A percentile compares a stretch with the other conserved stretches of the same genome.
These are phyloP conservation scores for Pseudonitzschia pungens DNA, from an alignment of 108 stramenopile genomes.

Conservation along the genomic window DNA sequence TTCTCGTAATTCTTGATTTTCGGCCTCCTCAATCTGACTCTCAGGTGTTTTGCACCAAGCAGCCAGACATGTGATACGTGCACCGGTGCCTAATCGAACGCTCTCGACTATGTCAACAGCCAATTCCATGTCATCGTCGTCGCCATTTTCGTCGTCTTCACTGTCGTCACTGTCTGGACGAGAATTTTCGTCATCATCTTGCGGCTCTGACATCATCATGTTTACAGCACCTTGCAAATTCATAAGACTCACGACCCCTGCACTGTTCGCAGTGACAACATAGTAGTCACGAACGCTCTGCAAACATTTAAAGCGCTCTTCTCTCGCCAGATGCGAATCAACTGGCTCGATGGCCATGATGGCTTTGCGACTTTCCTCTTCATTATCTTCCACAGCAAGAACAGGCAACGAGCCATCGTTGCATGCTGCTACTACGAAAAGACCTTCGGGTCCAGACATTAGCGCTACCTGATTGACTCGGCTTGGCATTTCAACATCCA, in stretches of 20 bases:
- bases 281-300: conserved; percentile 55
- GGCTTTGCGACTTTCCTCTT: conserved; percentile 60
- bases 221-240: conserved; percentile 77
- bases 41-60: conserved; percentile 59
- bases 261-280: conserved; percentile 85
- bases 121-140: conserved; percentile 47
- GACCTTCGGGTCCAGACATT: conserved; percentile 63
- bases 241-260: conserved; percentile 83
- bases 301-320: conserved; percentile 88
- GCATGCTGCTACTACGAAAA: conserved; percentile 84
- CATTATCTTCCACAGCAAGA: conserved; percentile 60
- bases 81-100: conserved; percentile 77
- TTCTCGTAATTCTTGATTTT: conserved; percentile 17
- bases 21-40: conserved; percentile 13
- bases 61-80: conserved; percentile 79
- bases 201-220: conserved; percentile 60
- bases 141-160: conserved; percentile 27
- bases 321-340: conserved; percentile 68
- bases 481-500: conserved; percentile 77
- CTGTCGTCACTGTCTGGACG: conserved; percentile 26
- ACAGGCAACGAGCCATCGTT: conserved; percentile 91
- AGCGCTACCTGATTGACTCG: conserved; percentile 76
- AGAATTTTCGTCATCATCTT: conserved; percentile 21
- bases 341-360: conserved; percentile 92
- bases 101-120: conserved; percentile 82